Evolutionary conservation across 1,284 basidiomycete species (phyloP).

Genomic region (Ceratobasidium sp.): DNA sequence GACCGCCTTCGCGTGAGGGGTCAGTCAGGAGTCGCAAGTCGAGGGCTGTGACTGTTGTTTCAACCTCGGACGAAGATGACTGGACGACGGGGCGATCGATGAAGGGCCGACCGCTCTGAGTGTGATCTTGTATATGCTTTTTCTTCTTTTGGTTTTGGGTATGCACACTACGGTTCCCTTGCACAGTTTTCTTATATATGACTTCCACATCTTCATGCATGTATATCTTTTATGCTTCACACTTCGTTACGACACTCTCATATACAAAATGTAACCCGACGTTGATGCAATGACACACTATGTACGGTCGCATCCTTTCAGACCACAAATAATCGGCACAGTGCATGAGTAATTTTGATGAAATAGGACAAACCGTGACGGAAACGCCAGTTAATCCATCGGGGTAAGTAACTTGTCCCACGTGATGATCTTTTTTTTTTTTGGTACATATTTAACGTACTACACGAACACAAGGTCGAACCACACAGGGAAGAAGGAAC

Average conservation of each 20-base stretch:
- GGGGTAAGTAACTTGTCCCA: too few species aligned
- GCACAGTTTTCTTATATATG: constrained; percentile 11
- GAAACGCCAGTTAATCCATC: too few species aligned
- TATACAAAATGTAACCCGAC: constrained; percentile 32
- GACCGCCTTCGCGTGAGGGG: constrained; percentile 29
- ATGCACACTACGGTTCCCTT: constrained; percentile 1
- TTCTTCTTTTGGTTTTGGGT: constrained; percentile 17
- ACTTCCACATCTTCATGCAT: not conserved
- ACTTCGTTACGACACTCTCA: not conserved
- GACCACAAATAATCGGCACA: too few species aligned
- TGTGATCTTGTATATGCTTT: not conserved
- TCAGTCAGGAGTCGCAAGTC: constrained; percentile 41
- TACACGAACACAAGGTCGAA: too few species aligned
- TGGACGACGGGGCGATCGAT: constrained; percentile 42
- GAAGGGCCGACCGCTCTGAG: constrained; percentile 16
- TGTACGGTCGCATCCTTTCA: too few species aligned
- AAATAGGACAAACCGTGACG: too few species aligned
- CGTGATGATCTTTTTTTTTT: too few species aligned
- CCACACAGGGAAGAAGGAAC: too few species aligned
- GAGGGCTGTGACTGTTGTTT: constrained; percentile 40
- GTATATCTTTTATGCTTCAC: constrained; percentile 29
- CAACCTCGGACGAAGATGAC: constrained; percentile 40
- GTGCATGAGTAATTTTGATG: too few species aligned
- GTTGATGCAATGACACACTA: too few species aligned
- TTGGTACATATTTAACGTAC: too few species aligned